Conservation (phyloP, 1,284 basidiomycete genomes). For the Apiotrichum sp. region DNA sequence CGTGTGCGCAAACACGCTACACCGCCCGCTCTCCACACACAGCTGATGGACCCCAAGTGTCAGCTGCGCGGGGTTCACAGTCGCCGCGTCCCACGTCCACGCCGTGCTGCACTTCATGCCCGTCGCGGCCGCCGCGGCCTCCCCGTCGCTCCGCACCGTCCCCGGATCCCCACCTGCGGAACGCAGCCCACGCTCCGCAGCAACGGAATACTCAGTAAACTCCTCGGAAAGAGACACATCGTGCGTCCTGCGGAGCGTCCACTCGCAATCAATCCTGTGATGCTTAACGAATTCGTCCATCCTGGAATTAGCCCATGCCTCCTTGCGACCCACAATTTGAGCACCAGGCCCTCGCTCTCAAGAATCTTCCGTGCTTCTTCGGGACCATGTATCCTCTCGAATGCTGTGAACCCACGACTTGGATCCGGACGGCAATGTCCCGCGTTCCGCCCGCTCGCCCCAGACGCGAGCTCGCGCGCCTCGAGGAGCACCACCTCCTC, state of each 20-base stretch:
- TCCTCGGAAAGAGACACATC: slow-evolving; percentile 32
- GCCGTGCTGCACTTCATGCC: slow-evolving; percentile 6
- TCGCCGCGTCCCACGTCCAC: slow-evolving; percentile 32
- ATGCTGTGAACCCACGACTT: slow-evolving; percentile 33
- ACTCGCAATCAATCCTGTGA: slow-evolving; percentile 34
- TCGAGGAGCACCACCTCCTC: slow-evolving; percentile 33
- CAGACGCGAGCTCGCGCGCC: slow-evolving; percentile 39
- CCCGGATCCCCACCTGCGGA: slow-evolving; percentile 14
- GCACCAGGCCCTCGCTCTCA: slow-evolving; percentile 4
- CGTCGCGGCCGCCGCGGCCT: slow-evolving; percentile 7
- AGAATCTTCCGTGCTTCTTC: slow-evolving; percentile 19
- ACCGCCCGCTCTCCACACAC: slow-evolving; percentile 19
- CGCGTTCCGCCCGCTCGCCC: slow-evolving; percentile 42
- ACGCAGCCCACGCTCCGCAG: slow-evolving; percentile 17
- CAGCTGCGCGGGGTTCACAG: slow-evolving; percentile 37
- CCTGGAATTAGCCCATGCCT: slow-evolving; percentile 2
- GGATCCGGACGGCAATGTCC: slow-evolving; percentile 42
- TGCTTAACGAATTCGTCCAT: slow-evolving; percentile 24
- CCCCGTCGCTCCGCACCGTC: slow-evolving; percentile 8
- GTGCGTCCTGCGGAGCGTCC: slow-evolving; percentile 28
- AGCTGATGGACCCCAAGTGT: slow-evolving; percentile 25
- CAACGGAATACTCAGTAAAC: slow-evolving; percentile 24
- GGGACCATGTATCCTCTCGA: slow-evolving; percentile 27
- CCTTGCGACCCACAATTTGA: too few relatives aligned
- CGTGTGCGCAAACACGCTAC: slow-evolving; percentile 18